phyloP scores from a whole-genome alignment of 148 eudicot genomes.

The Arbutus unedo region DNA sequence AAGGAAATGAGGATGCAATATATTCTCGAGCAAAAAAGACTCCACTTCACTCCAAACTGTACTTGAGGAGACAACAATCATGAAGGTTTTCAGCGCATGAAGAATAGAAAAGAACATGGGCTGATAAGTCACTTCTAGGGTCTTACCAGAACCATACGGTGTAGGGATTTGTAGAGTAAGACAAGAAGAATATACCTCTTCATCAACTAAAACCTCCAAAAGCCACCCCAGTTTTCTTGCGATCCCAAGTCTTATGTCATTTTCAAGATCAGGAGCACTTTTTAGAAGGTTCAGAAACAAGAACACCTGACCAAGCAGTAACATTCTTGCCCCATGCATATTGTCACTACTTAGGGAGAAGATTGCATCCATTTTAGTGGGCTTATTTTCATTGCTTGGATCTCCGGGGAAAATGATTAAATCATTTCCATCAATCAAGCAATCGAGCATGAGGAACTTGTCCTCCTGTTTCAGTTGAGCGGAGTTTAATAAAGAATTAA shows the following conservation, averaged over 20 bases:
- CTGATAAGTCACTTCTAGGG: slow-evolving; percentile 45
- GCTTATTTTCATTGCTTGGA: slow-evolving; percentile 22
- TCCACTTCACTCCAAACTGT: slow-evolving; percentile 62
- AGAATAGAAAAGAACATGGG: slow-evolving; percentile 49
- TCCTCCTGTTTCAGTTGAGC: slow-evolving; percentile 48
- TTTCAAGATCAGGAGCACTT: slow-evolving; percentile 57
- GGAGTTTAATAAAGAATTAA: slow-evolving; percentile 70
- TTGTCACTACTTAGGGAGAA: slow-evolving; percentile 41
- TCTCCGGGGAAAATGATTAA: slow-evolving; percentile 19
- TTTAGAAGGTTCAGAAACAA: slow-evolving; percentile 70
- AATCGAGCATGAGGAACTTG: slow-evolving; percentile 62
- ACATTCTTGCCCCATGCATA: slow-evolving; percentile 39
- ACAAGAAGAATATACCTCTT: slow-evolving; percentile 56
- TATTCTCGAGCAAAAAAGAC: slow-evolving; percentile 62
- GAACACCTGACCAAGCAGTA: slow-evolving; percentile 48
- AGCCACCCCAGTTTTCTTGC: slow-evolving; percentile 68
- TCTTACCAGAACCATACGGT: slow-evolving; percentile 45
- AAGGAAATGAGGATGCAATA: slow-evolving; percentile 80
- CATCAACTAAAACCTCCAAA: slow-evolving; percentile 48
- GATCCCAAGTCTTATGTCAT: slow-evolving; percentile 48
- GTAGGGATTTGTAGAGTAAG: slow-evolving; percentile 51
- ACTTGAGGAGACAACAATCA: slow-evolving; percentile 56
- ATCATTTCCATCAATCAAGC: slow-evolving; percentile 49
- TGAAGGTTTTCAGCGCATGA: slow-evolving; percentile 71
- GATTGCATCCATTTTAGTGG: slow-evolving; percentile 30